Conservation (phyloP, 1,284 basidiomycete species). For the Puccinia triticina region DNA sequence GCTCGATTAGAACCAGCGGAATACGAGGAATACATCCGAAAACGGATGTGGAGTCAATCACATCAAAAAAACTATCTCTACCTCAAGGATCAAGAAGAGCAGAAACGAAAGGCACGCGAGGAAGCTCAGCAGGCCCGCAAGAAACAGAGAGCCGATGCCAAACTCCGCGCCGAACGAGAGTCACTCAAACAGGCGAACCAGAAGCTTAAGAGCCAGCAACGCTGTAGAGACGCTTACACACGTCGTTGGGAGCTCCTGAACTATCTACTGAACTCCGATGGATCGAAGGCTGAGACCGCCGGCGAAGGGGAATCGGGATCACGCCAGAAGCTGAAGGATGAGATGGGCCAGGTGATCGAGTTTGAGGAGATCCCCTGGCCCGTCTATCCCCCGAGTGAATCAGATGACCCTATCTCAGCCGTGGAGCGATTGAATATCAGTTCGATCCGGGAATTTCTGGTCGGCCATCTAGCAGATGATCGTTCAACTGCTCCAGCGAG, state of each 20-base stretch:
- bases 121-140: constrained; percentile 8
- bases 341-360: constrained; percentile 23
- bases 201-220: background rate
- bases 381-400: background rate
- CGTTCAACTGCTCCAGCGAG: background rate
- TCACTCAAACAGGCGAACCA: background rate
- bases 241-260: constrained; percentile 30
- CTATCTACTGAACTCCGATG: constrained; percentile 20
- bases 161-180: constrained; percentile 5
- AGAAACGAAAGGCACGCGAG: constrained; percentile 9
- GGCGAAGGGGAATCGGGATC: constrained; percentile 6
- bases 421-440: constrained; percentile 10
- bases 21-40: constrained; percentile 47
- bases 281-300: background rate
- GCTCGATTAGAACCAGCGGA: constrained; percentile 29
- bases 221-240: constrained; percentile 1
- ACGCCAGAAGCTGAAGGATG: constrained; percentile 16
- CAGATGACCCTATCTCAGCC: background rate
- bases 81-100: constrained; percentile 36
- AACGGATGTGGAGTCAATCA: constrained; percentile 46
- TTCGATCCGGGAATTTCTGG: constrained; percentile 19
- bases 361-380: constrained; percentile 49
- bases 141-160: constrained; percentile 24
- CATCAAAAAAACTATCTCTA: constrained; percentile 31
- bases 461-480: background rate